A percentile compares a stretch with the other conserved stretches of the same genome.
phyloP scores from a whole-genome alignment of 1,139 yeast genomes.

The Kurtzmaniella quercitrusa region DNA sequence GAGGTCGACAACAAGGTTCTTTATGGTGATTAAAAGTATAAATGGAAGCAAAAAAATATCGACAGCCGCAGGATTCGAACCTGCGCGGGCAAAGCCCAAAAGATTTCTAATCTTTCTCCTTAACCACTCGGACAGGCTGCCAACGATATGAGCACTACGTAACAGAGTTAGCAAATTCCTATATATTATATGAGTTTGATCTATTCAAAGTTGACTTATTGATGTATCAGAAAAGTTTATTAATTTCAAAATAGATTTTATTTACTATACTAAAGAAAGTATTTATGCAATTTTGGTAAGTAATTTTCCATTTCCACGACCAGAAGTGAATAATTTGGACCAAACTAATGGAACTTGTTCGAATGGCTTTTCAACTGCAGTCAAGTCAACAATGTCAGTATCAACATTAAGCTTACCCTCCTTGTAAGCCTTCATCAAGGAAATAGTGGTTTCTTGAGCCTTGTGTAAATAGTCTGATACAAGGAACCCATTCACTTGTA shows the following conservation, averaged over 20 bases:
- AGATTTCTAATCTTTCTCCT: conserved; percentile 35
- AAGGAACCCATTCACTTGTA: conserved; percentile 47
- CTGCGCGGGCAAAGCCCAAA: conserved; percentile 36
- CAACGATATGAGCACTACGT: conserved; percentile 2
- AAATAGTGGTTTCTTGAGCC: conserved; percentile 32
- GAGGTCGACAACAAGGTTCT: no score
- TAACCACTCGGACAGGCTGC: conserved; percentile 30
- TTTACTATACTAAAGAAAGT: no score
- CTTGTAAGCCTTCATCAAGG: conserved; percentile 29
- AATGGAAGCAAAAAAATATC: conserved; percentile 14
- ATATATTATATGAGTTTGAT: not conserved
- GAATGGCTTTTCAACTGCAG: conserved; percentile 18
- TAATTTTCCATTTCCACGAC: conserved; percentile 34
- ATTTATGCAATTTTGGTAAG: conserved; percentile 26
- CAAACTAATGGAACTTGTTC: conserved; percentile 26
- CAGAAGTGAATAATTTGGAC: conserved; percentile 25
- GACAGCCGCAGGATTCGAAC: conserved; percentile 38
- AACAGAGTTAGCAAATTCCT: no score
- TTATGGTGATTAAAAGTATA: no score
- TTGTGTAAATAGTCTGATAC: conserved; percentile 32
- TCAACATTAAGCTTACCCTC: conserved; percentile 38
- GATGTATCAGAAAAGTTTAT: no score
- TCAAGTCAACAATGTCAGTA: conserved; percentile 21
- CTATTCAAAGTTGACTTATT: no score
- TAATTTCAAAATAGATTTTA: no score